Base-by-base conservation (phyloP, 345 rosid genomes). In the Aethionema arabicum region DNA sequence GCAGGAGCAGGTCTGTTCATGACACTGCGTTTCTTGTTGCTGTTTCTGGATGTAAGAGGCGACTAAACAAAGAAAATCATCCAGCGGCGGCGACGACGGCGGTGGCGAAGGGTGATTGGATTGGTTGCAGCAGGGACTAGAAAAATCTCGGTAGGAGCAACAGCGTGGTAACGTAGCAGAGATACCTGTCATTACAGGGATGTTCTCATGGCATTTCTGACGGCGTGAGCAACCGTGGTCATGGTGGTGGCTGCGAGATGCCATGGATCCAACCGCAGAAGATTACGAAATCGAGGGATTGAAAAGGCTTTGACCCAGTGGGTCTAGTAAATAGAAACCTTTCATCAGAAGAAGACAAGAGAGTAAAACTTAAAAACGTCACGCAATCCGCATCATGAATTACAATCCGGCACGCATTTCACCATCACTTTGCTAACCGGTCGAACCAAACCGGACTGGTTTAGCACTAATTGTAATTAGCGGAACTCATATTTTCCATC, bases 61-160 rank as follows among this genome's bases (percentile, higher is more conserved):
- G 52, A 84, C 54, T 72, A 80, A 72, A 54, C 80, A 88, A 10
- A 84, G 72, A 65, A 80, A 82, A 31, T 77, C 79, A 58, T 84
- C 96, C 0, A 68, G 49, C 0, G 69, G 56, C 0, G 79, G 61
- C 27, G 27, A 2, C 27, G 27, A 2, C 0, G 73, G 57, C 3
- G 75, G 62, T 2, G 53, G 59, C 4, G 65, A 40, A 43, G 73
- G 68, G 50, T 50, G 75, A 61, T 53, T 57, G 14, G 42, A 31
- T 12, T 65, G 66, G 8, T n/a, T 48, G 74, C 76, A 75, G 72
- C 66, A 66, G 62, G 59, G 66, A 52, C 35, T 49, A 57, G 52
- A 21, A 21, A 2, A 40, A 8, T 39, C 56, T 65, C 70, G 29
- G 72, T 42, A 39, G 73, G 68, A 70, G 70, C 76, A 76, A 73